Percentiles rank a stretch among this genome's conserved stretches.
phyloP scores from a whole-genome alignment of 2,329 filamentous ascomycete genomes.

The Calonectria pseudoturangicola region DNA sequence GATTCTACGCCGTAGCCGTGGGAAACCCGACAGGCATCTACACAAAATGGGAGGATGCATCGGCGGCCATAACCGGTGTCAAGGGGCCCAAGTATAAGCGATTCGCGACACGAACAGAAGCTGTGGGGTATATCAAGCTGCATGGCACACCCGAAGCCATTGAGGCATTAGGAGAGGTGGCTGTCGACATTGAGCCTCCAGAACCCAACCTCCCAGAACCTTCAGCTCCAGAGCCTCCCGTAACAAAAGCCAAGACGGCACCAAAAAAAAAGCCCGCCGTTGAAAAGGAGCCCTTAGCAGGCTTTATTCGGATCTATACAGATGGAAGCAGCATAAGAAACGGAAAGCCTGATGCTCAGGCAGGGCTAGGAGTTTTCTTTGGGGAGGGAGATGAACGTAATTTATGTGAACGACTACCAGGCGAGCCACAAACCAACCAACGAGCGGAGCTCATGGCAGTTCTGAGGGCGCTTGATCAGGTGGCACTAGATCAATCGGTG shows the following conservation, averaged over 20 bases:
- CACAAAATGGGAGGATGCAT: constrained; percentile 80
- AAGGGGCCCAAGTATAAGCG: constrained; percentile 82
- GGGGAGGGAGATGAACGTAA: constrained; percentile 75
- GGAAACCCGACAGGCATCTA: constrained; percentile 77
- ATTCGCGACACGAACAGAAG: constrained; percentile 81
- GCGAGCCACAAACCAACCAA: constrained; percentile 91
- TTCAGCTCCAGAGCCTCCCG: constrained; percentile 42
- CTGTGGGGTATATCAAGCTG: constrained; percentile 82
- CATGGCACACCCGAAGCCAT: constrained; percentile 67
- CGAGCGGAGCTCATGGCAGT: constrained; percentile 96
- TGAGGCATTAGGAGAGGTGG: constrained; percentile 61
- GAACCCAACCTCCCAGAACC: constrained; percentile 1
- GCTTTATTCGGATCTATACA: constrained; percentile 71
- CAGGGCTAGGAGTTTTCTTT: constrained; percentile 80
- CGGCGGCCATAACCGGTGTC: constrained; percentile 83
- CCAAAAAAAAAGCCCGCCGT: constrained; percentile 53
- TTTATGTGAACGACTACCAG: constrained; percentile 84
- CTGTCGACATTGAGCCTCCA: constrained; percentile 45
- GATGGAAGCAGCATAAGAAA: constrained; percentile 78
- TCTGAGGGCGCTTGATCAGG: constrained; percentile 85
- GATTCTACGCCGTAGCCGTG: constrained; percentile 77
- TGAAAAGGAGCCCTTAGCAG: constrained; percentile 37
- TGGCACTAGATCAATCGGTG: constrained; percentile 79
- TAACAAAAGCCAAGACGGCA: constrained; percentile 51
- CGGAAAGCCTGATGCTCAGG: constrained; percentile 71